Conservation (phyloP, 2,329 filamentous ascomycete species). For the Aspergillus floridensis region DNA sequence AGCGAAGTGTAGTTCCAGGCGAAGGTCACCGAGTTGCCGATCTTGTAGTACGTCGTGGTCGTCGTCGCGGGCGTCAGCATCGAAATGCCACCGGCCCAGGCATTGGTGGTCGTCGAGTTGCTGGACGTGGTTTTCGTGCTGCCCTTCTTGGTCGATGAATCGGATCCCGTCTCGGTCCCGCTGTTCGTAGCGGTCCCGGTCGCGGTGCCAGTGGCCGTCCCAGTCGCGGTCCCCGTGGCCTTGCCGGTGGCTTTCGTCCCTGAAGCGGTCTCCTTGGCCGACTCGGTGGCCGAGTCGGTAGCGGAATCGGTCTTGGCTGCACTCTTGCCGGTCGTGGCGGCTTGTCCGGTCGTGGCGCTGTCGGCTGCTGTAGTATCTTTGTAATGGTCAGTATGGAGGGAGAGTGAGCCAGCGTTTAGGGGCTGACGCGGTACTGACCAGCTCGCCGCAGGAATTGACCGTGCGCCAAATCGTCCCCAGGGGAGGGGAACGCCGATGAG, state of each 20-base stretch:
- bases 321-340: conserved; percentile 13
- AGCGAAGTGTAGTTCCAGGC: conserved; percentile 69
- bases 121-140: conserved; percentile 34
- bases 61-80: conserved; percentile 59
- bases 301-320: conserved; percentile 18
- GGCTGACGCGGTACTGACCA: conserved; percentile 21
- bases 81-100: conserved; percentile 58
- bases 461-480: conserved; percentile 18
- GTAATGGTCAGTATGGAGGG: background rate
- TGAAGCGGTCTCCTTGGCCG: conserved; percentile 17
- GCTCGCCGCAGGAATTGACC: conserved; percentile 24
- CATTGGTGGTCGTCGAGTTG: conserved; percentile 50
- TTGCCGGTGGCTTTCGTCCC: conserved; percentile 5
- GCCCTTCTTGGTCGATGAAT: conserved; percentile 23
- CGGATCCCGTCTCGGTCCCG: conserved; percentile 16
- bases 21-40: conserved; percentile 62
- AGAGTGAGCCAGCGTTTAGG: background rate
- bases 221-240: conserved; percentile 13
- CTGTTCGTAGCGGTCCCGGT: conserved; percentile 17
- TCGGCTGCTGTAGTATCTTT: conserved; percentile 21
- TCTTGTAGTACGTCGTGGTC: conserved; percentile 60
- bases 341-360: conserved; percentile 17
- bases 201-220: conserved; percentile 17
- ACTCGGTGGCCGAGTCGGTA: conserved; percentile 17
- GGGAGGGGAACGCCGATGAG: conserved; percentile 30